phyloP scores from a whole-genome alignment of 169 alveolate genomes.

The Pseudocohnilembus persalinus region DNA sequence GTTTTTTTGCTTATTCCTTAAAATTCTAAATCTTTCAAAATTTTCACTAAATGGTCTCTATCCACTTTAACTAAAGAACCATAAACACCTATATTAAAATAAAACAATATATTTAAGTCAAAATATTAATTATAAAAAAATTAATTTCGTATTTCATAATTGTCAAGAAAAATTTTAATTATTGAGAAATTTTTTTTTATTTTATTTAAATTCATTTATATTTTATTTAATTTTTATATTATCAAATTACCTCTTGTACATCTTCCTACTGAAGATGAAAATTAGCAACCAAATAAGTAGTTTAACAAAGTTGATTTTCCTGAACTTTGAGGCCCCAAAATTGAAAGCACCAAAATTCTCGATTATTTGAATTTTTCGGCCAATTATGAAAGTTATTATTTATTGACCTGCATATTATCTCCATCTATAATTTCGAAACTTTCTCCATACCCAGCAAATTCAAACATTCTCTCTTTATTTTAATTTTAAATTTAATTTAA shows the following conservation, averaged over 20 bases:
- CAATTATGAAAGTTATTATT: not conserved
- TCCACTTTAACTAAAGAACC: constrained; percentile 5
- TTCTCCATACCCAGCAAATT: constrained; percentile 18
- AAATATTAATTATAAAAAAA: too few relatives aligned
- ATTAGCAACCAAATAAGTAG: constrained; percentile 32
- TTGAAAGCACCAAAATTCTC: constrained; percentile 16
- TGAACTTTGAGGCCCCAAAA: constrained; percentile 35
- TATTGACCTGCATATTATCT: constrained; percentile 19
- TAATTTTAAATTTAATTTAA: not conserved
- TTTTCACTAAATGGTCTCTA: not conserved
- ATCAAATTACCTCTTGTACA: too few relatives aligned
- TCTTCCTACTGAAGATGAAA: constrained; percentile 33
- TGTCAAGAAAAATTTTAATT: too few relatives aligned
- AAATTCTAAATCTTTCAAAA: not conserved
- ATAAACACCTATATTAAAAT: too few relatives aligned
- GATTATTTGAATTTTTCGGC: not conserved
- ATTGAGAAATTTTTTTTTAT: too few relatives aligned
- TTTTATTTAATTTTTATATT: too few relatives aligned
- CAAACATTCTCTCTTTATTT: constrained; percentile 4
- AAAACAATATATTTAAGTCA: too few relatives aligned
- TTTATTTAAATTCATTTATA: too few relatives aligned
- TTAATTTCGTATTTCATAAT: too few relatives aligned
- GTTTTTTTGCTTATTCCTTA: not conserved
- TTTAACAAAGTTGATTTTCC: constrained; percentile 39
- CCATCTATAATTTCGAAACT: constrained; percentile 39